Evolutionary conservation across 108 stramenopile species (phyloP), one percentile per base, ranked within the genome.

Genomic region (Discostella stelligeroides): DNA sequence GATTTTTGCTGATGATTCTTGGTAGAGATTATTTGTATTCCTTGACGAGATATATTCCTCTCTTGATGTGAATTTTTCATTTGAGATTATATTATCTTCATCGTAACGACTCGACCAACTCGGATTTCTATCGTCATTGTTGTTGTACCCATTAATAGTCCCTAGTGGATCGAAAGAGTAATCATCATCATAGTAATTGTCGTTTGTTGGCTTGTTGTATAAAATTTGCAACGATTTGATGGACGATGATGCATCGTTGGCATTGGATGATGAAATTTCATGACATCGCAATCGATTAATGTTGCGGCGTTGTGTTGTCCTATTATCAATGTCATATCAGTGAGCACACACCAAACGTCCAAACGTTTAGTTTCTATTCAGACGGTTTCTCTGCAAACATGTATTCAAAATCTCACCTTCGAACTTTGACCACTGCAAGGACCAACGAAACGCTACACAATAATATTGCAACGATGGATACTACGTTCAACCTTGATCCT

Each of bases 91-190:
- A 7, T 68, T 54, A 9, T 49, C 25, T 29, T 10, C 23, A 25
- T 68, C 7, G 41, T 29, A 28, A 9, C 14, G 6, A 63, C 25
- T 63, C 0, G 62, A n/a, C 10, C 62, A 27, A 10, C 28, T 27
- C 59, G 5, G 14, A 14, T 30, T 30, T 17, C 23, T 18, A 58
- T 27, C 13, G 15, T 2, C 24, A 45, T 25, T 15, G 38, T 25
- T 41, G 24, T 8, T 57, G 23, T 72, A 27, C 12, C n/a, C 9
- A 46, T 29, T 45, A 43, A 56, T 48, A 29, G 70, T 51, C 24
- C 50, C 57, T 6, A 71, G 25, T 14, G 76, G 76, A 47, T 78
- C 58, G 43, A 78, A 78, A 2, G 76, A 78, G 56, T 78, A 78
- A 54, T 78, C 76, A 67, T 78, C 76, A 5, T 34, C 34, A 34